These are phyloP conservation scores for Bruguiera gymnorhiza DNA, from an alignment of 345 rosid species.

Conservation along the genomic window DNA sequence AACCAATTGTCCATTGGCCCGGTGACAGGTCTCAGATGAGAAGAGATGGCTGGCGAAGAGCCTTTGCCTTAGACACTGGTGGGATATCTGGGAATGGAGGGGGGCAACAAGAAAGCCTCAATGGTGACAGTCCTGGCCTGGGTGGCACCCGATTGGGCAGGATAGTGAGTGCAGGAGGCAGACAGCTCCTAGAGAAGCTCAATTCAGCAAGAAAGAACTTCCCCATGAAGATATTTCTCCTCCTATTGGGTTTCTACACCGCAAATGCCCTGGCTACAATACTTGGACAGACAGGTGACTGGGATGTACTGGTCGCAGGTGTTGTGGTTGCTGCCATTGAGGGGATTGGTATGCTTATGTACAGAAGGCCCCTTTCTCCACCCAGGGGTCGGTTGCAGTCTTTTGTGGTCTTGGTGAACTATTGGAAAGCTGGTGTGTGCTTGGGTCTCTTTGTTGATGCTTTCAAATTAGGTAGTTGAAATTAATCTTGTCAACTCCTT, in stretches of 20 bases:
- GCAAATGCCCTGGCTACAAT: constrained; percentile 97
- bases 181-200: constrained; percentile 67
- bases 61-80: constrained; percentile 76
- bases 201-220: constrained; percentile 80
- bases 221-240: constrained; percentile 84
- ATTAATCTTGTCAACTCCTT: too few relatives aligned
- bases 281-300: constrained; percentile 97
- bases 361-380: constrained; percentile 52
- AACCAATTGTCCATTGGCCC: background rate
- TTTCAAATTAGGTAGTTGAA: constrained; percentile 81
- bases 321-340: constrained; percentile 92
- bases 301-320: constrained; percentile 96
- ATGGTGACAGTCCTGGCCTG: constrained; percentile 49
- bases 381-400: constrained; percentile 56
- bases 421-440: constrained; percentile 96
- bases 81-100: constrained; percentile 56
- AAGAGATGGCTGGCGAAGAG: constrained; percentile 47
- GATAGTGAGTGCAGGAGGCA: constrained; percentile 79
- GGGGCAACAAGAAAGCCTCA: constrained; percentile 36
- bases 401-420: constrained; percentile 76
- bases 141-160: constrained; percentile 85
- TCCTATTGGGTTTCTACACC: constrained; percentile 87
- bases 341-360: constrained; percentile 92
- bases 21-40: constrained; percentile 38
- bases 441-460: constrained; percentile 99